phyloP scores from a whole-genome alignment of 306 rosid genomes.

The Dryas octopetala region DNA sequence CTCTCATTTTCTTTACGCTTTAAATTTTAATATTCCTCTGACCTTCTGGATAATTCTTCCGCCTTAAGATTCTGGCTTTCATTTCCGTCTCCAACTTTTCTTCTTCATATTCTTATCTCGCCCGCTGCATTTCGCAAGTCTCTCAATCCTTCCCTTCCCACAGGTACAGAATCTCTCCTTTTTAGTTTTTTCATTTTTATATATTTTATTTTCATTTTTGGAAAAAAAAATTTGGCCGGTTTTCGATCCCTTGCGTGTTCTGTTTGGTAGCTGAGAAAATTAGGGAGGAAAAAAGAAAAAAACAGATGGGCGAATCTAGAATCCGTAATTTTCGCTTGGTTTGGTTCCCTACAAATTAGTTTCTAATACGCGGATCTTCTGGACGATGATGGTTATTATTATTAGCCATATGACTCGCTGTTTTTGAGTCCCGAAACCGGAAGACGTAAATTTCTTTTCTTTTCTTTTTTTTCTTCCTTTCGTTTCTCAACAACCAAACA shows the following conservation, averaged over 20 bases:
- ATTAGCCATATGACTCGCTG: not conserved
- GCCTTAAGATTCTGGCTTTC: slow-evolving; percentile 46
- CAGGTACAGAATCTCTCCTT: slow-evolving; percentile 27
- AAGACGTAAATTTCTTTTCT: not conserved
- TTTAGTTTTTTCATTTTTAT: not conserved
- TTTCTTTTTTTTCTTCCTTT: not conserved
- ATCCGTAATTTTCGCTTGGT: not conserved
- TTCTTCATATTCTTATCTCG: slow-evolving; percentile 10
- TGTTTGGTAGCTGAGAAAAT: slow-evolving; percentile 24
- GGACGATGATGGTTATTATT: not conserved
- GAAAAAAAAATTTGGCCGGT: not conserved
- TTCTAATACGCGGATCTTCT: not conserved
- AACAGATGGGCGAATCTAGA: slow-evolving; percentile 8
- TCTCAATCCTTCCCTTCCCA: not conserved
- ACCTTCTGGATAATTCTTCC: slow-evolving; percentile 27
- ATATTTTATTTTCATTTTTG: not conserved
- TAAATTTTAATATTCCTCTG: slow-evolving; percentile 22
- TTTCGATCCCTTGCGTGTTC: not conserved
- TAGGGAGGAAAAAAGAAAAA: not conserved
- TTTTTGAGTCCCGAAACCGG: not conserved
- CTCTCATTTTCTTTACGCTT: not conserved
- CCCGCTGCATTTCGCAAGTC: not conserved
- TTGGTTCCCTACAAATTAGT: not conserved
- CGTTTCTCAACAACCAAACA: slow-evolving; percentile 13
- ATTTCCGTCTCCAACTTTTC: not conserved